Evolutionary conservation across 2,329 filamentous ascomycete species (phyloP), one percentile per base, ranked within the genome.

Genomic region (Fusarium sororula): DNA sequence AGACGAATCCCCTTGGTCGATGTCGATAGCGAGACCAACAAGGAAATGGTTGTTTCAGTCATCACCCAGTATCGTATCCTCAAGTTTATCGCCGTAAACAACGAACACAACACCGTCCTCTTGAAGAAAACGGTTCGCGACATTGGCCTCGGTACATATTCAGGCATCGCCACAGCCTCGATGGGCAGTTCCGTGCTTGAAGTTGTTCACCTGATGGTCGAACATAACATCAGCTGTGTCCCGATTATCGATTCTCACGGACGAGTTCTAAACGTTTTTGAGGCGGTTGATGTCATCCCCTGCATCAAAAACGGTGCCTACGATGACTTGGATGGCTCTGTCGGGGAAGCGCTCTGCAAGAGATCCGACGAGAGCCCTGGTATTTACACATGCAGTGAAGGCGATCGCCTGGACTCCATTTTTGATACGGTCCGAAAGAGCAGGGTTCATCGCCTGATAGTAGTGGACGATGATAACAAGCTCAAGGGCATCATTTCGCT

Each of bases 61-160:
- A 93, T 99, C 67, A 99, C 96, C 1, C 96, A 99, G 83, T 99
- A 99, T 83, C 93, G 97, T 66, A 98, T 99, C 77, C 90, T 99
- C 74, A 99, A 99, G 82, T 99, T 99, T 82, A 97, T 99, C 71
- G 95, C 96, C 17, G 96, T 99, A 83, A 99, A 99, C 83, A 90
- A 90, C 77, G 90, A 92, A 79, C 91, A 92, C 77, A 93, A 97
- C 80, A 98, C 96, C 9, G 92, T 97, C 77, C 90, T 95, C 80
- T 85, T 99, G 70, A 94, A 94, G 80, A 98, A 97, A 84, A 92
- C 94, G 15, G 87, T 99, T 64, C 90, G 90, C 69, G 95, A 98
- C 72, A 89, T 98, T 63, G 90, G 91, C 32, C 87, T 99, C 14
- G 97, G 96, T 58, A 96, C 94, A 4, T 98, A 98, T 82, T 85